phyloP scores from a whole-genome alignment of 768 basidiomycete species.

The Hirschioporus abietinus region DNA sequence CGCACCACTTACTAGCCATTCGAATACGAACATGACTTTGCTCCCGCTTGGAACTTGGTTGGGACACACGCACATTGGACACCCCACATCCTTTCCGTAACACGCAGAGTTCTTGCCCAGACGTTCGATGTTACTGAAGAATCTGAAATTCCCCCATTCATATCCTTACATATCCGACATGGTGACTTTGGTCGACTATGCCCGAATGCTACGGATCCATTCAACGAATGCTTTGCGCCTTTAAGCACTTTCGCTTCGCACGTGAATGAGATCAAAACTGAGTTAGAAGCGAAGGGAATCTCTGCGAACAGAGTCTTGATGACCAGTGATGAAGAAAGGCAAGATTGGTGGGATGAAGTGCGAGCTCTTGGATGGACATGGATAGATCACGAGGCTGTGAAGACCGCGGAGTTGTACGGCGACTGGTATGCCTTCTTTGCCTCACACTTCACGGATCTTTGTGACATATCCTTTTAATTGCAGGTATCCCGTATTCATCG shows the following conservation, averaged over 20 bases:
- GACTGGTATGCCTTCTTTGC: conserved; percentile 35
- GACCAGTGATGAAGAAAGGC: conserved; percentile 58
- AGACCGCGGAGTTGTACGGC: conserved; percentile 41
- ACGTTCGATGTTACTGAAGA: conserved; percentile 34
- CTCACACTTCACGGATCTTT: conserved; percentile 2
- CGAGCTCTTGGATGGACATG: conserved; percentile 44
- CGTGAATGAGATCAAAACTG: conserved; percentile 49
- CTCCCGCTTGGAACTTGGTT: conserved; percentile 53
- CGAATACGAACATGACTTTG: conserved; percentile 52
- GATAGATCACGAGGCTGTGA: conserved; percentile 39
- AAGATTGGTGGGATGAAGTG: conserved; percentile 55
- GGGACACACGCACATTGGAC: conserved; percentile 50
- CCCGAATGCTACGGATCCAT: conserved; percentile 25
- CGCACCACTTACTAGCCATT: conserved; percentile 31
- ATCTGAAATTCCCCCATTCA: conserved; percentile 42
- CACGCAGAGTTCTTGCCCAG: conserved; percentile 39
- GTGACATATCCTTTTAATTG: not conserved
- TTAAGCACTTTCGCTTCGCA: conserved; percentile 48
- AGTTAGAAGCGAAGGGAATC: conserved; percentile 42
- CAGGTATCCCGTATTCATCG: conserved; percentile 72
- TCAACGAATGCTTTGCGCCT: conserved; percentile 47
- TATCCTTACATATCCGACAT: conserved; percentile 52
- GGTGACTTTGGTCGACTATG: conserved; percentile 50
- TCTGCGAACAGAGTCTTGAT: conserved; percentile 50
- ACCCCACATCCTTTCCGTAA: conserved; percentile 33